Evolutionary conservation across 2,329 filamentous ascomycete genomes (phyloP).

Genomic region (Neoscytalidium dimidiatum): DNA sequence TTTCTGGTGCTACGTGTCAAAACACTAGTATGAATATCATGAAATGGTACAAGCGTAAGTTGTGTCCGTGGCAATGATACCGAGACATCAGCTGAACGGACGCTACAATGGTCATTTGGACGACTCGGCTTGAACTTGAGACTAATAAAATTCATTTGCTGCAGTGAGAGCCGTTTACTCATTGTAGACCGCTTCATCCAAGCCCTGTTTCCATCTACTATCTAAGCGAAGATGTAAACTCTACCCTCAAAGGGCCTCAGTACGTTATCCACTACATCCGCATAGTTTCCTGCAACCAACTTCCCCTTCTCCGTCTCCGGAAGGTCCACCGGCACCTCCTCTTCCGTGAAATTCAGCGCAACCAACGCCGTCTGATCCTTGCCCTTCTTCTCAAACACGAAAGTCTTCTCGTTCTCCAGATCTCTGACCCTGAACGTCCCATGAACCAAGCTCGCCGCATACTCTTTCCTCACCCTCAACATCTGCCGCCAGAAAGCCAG

Average conservation of each 20-base stretch:
- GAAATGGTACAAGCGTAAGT: too few species aligned
- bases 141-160: too few species aligned
- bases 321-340: slow-evolving; percentile 21
- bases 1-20: too few species aligned
- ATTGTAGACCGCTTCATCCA: too few species aligned
- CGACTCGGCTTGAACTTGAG: too few species aligned
- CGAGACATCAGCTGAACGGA: too few species aligned
- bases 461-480: slow-evolving; percentile 61
- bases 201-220: too few species aligned
- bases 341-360: slow-evolving; percentile 41
- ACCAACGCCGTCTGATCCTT: slow-evolving; percentile 36
- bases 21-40: too few species aligned
- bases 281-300: slow-evolving; percentile 50
- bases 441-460: slow-evolving; percentile 67
- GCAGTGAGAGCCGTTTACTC: too few species aligned
- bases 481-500: slow-evolving; percentile 64
- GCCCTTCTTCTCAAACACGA: slow-evolving; percentile 47
- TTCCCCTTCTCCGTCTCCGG: slow-evolving; percentile 23
- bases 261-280: slow-evolving; percentile 24
- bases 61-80: too few species aligned
- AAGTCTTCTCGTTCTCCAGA: slow-evolving; percentile 53
- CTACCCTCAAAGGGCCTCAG: slow-evolving; percentile 40
- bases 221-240: too few species aligned
- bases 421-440: slow-evolving; percentile 63
- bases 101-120: too few species aligned